Base-by-base conservation (phyloP, 1,139 yeast species). In the Nematodospora anomalae region DNA sequence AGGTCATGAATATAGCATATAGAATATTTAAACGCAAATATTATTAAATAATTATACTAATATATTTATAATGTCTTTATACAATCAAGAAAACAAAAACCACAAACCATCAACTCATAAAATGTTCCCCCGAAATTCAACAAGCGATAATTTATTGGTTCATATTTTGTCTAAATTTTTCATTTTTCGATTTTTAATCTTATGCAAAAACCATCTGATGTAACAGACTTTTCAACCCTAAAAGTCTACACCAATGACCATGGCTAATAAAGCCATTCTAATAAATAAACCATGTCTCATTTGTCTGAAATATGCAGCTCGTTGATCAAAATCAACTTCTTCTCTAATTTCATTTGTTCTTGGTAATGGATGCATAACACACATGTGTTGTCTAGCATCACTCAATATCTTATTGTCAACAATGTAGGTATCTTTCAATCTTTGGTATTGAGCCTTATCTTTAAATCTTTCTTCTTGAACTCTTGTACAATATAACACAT, bases 221-320 rank as follows among this genome's bases (percentile, higher is more conserved):
- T 26, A 34, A 34, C 10, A n/a, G n/a, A n/a, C n/a, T n/a, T 28
- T 20, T 11, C 16, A 4, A n/a, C n/a, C 23, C 46, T 63, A 70
- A 46, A 74, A 74, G 53, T 80, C 86, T 53, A 79, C 86, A 55
- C 98, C 98, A 67, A 94, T 80, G 47, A 94, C 98, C 95, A 92
- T 85, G 43, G 97, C 97, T 62, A 94, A 76, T 50, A 94, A 72
- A 13, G 98, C 98, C 99, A 94, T 94, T 77, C 99, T 88, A 38
- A 94, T 96, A 60, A 82, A 94, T 64, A 94, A 76, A 44, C 99
- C 99, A 60, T 92, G 92, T 67, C 94, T 84, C 97, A 92, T 92
- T 74, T 90, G 97, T 79, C 98, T 86, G 75, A 92, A 92, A 73
- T 92, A 92, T 44, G 97, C 97, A 49, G 98, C 97, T 66, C 98